Percentiles rank a stretch among this genome's conserved stretches.
phyloP scores from a whole-genome alignment of 2,329 filamentous ascomycete species.

The Clonostachys solani region DNA sequence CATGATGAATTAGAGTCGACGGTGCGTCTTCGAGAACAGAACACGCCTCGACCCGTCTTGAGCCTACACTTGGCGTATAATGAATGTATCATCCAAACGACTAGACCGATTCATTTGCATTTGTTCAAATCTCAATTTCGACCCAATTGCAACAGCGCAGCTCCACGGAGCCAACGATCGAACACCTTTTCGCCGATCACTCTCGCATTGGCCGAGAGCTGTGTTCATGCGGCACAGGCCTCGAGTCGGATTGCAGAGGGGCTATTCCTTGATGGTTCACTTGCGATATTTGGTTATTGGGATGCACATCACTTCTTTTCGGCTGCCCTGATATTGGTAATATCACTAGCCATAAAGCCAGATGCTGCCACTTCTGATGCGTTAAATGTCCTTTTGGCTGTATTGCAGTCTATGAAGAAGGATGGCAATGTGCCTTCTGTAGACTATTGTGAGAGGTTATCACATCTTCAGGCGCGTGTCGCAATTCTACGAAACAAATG shows the following conservation, averaged over 20 bases:
- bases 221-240: conserved; percentile 20
- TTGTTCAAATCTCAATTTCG: conserved; percentile 22
- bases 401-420: conserved; percentile 18
- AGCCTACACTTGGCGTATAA: conserved; percentile 22
- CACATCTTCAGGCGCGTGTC: conserved; percentile 13
- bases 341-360: conserved; percentile 22
- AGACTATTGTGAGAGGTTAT: conserved; percentile 18
- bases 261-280: conserved; percentile 10
- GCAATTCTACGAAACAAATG: conserved; percentile 8
- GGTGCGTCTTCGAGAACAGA: conserved; percentile 14
- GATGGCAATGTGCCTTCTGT: conserved; percentile 19
- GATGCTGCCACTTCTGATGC: conserved; percentile 15
- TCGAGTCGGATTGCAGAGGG: conserved; percentile 16
- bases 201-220: conserved; percentile 20
- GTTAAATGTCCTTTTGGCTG: conserved; percentile 16
- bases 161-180: background rate
- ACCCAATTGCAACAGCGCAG: conserved; percentile 3
- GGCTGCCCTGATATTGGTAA: conserved; percentile 19
- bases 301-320: conserved; percentile 25
- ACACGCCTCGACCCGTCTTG: conserved; percentile 13
- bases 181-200: conserved; percentile 21
- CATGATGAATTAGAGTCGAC: conserved; percentile 13
- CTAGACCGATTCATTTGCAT: conserved; percentile 17
- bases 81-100: conserved; percentile 27
- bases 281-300: conserved; percentile 23